phyloP scores from a whole-genome alignment of 139 green algal genomes.

The Haematococcus sp. region DNA sequence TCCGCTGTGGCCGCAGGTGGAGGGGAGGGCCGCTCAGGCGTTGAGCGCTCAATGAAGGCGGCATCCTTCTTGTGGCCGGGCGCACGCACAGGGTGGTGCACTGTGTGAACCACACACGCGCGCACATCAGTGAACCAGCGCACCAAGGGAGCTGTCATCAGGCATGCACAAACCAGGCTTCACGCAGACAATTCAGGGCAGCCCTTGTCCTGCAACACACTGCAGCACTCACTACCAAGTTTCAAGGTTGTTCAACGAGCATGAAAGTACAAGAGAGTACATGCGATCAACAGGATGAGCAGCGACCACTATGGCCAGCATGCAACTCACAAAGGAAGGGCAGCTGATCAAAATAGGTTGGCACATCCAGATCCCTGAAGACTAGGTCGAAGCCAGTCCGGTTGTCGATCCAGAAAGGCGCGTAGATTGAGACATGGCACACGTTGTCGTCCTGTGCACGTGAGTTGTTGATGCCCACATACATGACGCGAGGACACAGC shows the following conservation, averaged over 20 bases:
- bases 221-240: too few relatives aligned
- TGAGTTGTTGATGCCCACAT: constrained; percentile 63
- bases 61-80: constrained; percentile 20
- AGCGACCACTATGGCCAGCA: too few relatives aligned
- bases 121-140: too few relatives aligned
- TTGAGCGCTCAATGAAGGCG: not conserved
- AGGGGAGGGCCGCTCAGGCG: not conserved
- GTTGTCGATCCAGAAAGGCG: constrained; percentile 83
- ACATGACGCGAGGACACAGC: constrained; percentile 39
- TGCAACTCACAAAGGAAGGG: constrained; percentile 34
- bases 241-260: not conserved
- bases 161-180: too few relatives aligned
- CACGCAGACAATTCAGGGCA: too few relatives aligned
- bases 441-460: constrained; percentile 16
- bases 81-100: constrained; percentile 21
- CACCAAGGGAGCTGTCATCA: too few relatives aligned
- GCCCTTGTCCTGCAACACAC: too few relatives aligned
- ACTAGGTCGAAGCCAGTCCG: constrained; percentile 74
- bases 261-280: too few relatives aligned
- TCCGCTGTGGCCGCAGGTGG: not conserved
- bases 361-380: constrained; percentile 61
- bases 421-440: constrained; percentile 54
- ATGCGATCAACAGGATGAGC: too few relatives aligned
- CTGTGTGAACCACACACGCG: constrained; percentile 20
- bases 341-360: constrained; percentile 15